phyloP scores from a whole-genome alignment of 768 basidiomycete genomes.

The Exsudoporus frostii region DNA sequence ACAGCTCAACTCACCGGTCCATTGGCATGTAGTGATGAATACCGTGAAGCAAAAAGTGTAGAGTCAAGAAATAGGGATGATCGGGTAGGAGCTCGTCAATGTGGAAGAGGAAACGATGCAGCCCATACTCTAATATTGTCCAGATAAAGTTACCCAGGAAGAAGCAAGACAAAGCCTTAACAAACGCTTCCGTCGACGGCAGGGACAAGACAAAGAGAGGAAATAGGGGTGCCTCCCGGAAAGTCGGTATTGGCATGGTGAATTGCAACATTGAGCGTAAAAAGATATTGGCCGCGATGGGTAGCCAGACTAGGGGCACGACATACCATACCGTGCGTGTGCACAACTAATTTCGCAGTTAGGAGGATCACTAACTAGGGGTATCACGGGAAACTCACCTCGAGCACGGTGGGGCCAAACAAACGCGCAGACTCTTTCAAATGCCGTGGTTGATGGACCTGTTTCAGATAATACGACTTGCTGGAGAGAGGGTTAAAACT shows the following conservation, averaged over 20 bases:
- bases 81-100: conserved; percentile 88
- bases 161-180: conserved; percentile 66
- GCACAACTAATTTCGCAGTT: conserved; percentile 47
- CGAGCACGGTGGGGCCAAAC: conserved; percentile 78
- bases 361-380: background rate
- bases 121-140: conserved; percentile 89
- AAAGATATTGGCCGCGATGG: conserved; percentile 78
- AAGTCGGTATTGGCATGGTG: conserved; percentile 62
- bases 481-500: conserved; percentile 35
- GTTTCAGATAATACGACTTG: conserved; percentile 93
- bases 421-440: conserved; percentile 78
- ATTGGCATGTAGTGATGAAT: conserved; percentile 98
- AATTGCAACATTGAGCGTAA: conserved; percentile 82
- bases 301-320: conserved; percentile 88
- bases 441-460: conserved; percentile 96
- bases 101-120: conserved; percentile 98
- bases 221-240: conserved; percentile 52
- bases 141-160: conserved; percentile 84
- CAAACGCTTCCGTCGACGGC: conserved; percentile 49
- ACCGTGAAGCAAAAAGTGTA: conserved; percentile 93
- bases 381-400: conserved; percentile 44
- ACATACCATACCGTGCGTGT: conserved; percentile 93
- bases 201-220: conserved; percentile 48
- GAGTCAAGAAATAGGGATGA: conserved; percentile 65
- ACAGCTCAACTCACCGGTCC: conserved; percentile 61